phyloP scores from a whole-genome alignment of 495 filamentous ascomycete genomes.

The Podospora comata region DNA sequence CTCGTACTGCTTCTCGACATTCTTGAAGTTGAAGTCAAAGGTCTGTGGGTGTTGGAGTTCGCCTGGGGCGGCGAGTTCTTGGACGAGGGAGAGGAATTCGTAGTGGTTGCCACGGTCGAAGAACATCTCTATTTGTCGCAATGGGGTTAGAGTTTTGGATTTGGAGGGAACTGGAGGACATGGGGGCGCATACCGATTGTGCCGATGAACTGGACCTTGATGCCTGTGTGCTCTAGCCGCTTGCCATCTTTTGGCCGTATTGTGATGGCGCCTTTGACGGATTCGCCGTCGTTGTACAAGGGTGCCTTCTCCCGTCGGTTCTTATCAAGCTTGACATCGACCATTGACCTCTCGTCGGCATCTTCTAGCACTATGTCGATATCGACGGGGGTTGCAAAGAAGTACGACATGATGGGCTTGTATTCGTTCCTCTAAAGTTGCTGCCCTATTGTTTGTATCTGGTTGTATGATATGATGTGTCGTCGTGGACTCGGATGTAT shows the following conservation, averaged over 20 bases:
- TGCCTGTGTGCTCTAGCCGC: slow-evolving; percentile 94
- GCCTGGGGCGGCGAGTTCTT: slow-evolving; percentile 92
- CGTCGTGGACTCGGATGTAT: not conserved
- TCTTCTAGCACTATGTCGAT: slow-evolving; percentile 98
- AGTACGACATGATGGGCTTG: slow-evolving; percentile 76
- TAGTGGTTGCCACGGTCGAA: slow-evolving; percentile 99
- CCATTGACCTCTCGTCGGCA: slow-evolving; percentile 85
- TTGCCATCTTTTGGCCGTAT: slow-evolving; percentile 98
- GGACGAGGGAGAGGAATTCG: slow-evolving; percentile 93
- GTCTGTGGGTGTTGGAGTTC: slow-evolving; percentile 98
- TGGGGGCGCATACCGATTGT: slow-evolving; percentile 70
- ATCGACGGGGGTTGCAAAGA: slow-evolving; percentile 96
- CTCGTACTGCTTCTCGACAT: slow-evolving; percentile 99
- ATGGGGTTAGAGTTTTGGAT: not conserved
- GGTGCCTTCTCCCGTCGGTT: slow-evolving; percentile 93
- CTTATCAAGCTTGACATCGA: slow-evolving; percentile 98
- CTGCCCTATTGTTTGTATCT: not conserved
- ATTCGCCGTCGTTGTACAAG: slow-evolving; percentile 96
- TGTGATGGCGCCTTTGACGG: slow-evolving; percentile 91
- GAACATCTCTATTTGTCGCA: slow-evolving; percentile 73
- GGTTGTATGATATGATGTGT: not conserved
- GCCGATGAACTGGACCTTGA: slow-evolving; percentile 99
- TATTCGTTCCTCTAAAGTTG: not conserved
- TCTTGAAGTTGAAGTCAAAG: slow-evolving; percentile 99
- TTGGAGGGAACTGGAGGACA: not conserved